Evolutionary conservation across 2,329 filamentous ascomycete genomes (phyloP), one percentile per base, ranked within the genome.

Genomic region (Cercospora zeae-maydis): DNA sequence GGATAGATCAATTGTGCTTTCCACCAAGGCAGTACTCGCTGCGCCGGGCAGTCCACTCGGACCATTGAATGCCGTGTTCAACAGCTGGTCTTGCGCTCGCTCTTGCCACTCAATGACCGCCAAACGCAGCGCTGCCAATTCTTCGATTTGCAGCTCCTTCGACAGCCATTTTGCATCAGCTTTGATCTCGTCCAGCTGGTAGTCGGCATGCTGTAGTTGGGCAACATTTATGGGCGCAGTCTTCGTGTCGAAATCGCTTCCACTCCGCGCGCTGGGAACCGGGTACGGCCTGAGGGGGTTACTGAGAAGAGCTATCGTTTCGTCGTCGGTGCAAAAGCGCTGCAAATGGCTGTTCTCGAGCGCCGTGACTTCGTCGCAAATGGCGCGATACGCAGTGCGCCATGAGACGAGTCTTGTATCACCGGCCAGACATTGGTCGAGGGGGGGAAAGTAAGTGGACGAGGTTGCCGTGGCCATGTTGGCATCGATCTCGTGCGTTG

Each of bases 181-280:
- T 78, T 96, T 96, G 75, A 98, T 86, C 72, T 89, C 81, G 39
- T 89, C 86, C 68, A 96, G 81, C 72, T 93, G 86, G 74, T 89
- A 91, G 61, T 85, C 84, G 42, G 85, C 83, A 70, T 85, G 86
- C 11, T 85, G 80, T 4, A 85, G 85, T 16, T 89, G 86, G 1
- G 91, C 86, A 54, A 92, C 86, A 74, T 96, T 89, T 65, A 97
- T 96, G 4, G 92, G 90, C 21, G 92, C 90, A 0, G 91, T 96
- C 76, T 88, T 92, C 19, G 90, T 90, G 64, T 96, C 90, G 73
- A 96, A 96, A 16, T 85, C 84, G 68, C 84, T 82, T 76, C 37
- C 62, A 55, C 59, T 69, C 31, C 61, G 63, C n/a, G 61, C 39
- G 67, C 84, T 86, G 1, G 88, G 81, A 66, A 82, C 71, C 62